Conservation (phyloP, 2,329 filamentous ascomycete genomes). For the Botrytis medusae region DNA sequence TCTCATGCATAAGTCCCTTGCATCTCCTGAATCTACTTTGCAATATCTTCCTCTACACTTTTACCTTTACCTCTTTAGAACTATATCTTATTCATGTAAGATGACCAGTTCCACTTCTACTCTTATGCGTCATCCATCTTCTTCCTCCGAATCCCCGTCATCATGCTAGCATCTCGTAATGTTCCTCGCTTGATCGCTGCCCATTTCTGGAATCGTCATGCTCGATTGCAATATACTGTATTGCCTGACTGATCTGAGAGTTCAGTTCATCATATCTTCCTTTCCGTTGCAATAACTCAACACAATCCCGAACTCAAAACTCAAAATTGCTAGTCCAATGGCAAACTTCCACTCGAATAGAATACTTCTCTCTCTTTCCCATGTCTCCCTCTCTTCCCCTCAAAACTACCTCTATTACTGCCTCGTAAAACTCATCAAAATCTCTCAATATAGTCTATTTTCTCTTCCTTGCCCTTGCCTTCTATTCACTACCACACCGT, state of each 20-base stretch:
- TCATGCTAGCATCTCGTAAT: not conserved
- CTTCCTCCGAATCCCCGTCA: not conserved
- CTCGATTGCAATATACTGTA: not conserved
- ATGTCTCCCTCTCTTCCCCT: not conserved
- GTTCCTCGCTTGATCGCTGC: not conserved
- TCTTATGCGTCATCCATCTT: not conserved
- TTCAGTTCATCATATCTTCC: not conserved
- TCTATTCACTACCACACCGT: not conserved
- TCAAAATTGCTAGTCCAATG: not conserved
- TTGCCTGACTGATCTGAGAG: too few relatives aligned
- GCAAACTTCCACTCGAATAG: not conserved
- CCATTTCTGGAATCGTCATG: not conserved
- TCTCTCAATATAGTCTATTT: not conserved
- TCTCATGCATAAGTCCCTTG: not conserved
- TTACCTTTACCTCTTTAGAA: not conserved
- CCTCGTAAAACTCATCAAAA: not conserved
- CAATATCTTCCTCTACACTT: not conserved
- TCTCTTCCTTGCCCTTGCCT: not conserved
- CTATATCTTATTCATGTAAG: not conserved
- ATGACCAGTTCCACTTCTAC: not conserved
- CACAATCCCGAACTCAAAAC: not conserved
- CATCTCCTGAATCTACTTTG: not conserved
- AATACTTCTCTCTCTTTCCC: not conserved
- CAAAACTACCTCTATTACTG: not conserved
- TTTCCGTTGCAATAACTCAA: not conserved